Percentiles rank a stretch among this genome's conserved stretches.
phyloP scores from a whole-genome alignment of 73 alveolate genomes.

The Strombidium stylifer region DNA sequence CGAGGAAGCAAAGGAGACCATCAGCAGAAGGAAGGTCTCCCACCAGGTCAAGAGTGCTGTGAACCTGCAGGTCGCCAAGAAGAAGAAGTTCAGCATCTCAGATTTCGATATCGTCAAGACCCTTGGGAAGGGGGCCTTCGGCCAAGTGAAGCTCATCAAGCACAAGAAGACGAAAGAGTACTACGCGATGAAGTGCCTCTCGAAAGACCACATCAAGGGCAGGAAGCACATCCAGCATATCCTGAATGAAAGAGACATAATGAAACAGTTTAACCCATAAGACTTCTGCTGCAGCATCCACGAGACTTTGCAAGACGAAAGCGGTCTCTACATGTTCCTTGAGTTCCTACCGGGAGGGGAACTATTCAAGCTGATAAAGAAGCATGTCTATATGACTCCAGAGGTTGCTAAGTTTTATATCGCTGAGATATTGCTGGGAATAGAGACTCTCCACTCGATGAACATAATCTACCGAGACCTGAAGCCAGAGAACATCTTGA shows the following conservation, averaged over 20 bases:
- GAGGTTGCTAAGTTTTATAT: constrained; percentile 19
- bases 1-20: too few species aligned
- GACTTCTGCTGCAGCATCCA: constrained; percentile 18
- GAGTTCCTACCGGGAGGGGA: constrained; percentile 65
- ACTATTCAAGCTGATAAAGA: constrained; percentile 36
- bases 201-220: constrained; percentile 49
- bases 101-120: constrained; percentile 40
- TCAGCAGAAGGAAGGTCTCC: too few species aligned
- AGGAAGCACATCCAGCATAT: constrained; percentile 44
- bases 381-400: background rate
- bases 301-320: constrained; percentile 60
- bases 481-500: constrained; percentile 83
- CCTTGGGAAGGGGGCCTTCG: constrained; percentile 64
- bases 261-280: constrained; percentile 18
- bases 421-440: constrained; percentile 37
- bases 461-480: constrained; percentile 84
- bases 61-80: too few species aligned
- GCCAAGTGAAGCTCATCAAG: constrained; percentile 56
- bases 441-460: constrained; percentile 69
- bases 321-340: constrained; percentile 51
- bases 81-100: too few species aligned
- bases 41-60: too few species aligned
- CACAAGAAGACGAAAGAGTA: constrained; percentile 34
- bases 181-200: constrained; percentile 56
- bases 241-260: constrained; percentile 44